A percentile compares a stretch with the other conserved stretches of the same genome.
Conservation (phyloP, 1,284 basidiomycete genomes). For the Mycena citricolor region DNA sequence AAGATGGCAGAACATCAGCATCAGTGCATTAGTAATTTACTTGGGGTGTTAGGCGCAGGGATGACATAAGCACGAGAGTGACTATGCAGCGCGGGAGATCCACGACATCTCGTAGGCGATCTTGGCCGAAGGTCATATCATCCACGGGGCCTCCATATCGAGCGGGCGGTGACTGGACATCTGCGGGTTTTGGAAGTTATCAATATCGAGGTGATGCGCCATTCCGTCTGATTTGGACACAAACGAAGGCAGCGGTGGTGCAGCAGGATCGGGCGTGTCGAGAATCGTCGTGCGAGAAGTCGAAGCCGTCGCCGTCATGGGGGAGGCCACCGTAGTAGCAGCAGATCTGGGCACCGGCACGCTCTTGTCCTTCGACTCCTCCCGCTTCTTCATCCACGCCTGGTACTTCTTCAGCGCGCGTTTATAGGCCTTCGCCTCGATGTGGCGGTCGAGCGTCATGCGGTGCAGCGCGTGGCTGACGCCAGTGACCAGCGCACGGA, state of each 20-base stretch:
- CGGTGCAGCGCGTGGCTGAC: slow-evolving; percentile 23
- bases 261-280: not conserved
- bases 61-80: too few relatives aligned
- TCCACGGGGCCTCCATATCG: slow-evolving; percentile 15
- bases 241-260: not conserved
- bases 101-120: too few relatives aligned
- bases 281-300: slow-evolving; percentile 4
- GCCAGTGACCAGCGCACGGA: slow-evolving; percentile 4
- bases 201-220: too few relatives aligned
- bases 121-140: too few relatives aligned
- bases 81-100: too few relatives aligned
- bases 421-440: slow-evolving; percentile 13
- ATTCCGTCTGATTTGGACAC: too few relatives aligned
- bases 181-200: slow-evolving; percentile 22
- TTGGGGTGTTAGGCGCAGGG: too few relatives aligned
- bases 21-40: too few relatives aligned
- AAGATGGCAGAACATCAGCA: too few relatives aligned
- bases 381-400: not conserved
- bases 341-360: not conserved
- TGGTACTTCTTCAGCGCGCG: slow-evolving; percentile 14
- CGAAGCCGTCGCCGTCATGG: not conserved
- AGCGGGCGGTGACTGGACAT: slow-evolving; percentile 14
- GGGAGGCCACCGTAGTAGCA: not conserved
- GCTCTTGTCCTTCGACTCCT: not conserved
- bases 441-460: slow-evolving; percentile 16